phyloP scores from a whole-genome alignment of 2,329 filamentous ascomycete species.

The Ophiostoma sp. region DNA sequence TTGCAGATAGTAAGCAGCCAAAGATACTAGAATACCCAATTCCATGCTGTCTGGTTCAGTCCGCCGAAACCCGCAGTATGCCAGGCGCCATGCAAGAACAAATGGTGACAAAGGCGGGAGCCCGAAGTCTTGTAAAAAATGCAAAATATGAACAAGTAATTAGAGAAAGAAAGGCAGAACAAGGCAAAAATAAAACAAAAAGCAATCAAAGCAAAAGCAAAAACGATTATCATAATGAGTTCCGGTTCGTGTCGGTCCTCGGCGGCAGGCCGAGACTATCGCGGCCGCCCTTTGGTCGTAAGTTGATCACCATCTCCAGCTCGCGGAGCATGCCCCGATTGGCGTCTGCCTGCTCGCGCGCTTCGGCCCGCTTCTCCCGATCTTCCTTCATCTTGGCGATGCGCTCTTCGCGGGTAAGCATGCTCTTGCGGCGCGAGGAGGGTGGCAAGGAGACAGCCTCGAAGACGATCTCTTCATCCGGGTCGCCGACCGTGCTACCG shows the following conservation, averaged over 20 bases:
- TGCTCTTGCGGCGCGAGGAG: conserved; percentile 58
- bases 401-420: conserved; percentile 80
- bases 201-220: background rate
- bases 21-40: background rate
- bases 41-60: background rate
- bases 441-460: conserved; percentile 81
- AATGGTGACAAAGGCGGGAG: background rate
- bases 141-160: background rate
- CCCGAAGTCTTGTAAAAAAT: background rate
- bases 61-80: background rate
- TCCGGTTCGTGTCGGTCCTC: conserved; percentile 15
- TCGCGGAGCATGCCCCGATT: conserved; percentile 90
- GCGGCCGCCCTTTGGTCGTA: conserved; percentile 32
- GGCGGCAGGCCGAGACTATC: background rate
- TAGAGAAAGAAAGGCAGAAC: background rate
- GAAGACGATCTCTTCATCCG: conserved; percentile 77
- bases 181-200: background rate
- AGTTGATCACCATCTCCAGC: conserved; percentile 81
- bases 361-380: conserved; percentile 68
- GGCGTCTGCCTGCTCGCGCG: conserved; percentile 74
- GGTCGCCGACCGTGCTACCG: conserved; percentile 45
- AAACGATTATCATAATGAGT: conserved; percentile 19
- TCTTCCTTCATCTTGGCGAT: conserved; percentile 88
- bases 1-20: background rate
- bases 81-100: conserved; percentile 11